Evolutionary conservation across 805 yeast species (phyloP).

Genomic region (Candida schatavii): DNA sequence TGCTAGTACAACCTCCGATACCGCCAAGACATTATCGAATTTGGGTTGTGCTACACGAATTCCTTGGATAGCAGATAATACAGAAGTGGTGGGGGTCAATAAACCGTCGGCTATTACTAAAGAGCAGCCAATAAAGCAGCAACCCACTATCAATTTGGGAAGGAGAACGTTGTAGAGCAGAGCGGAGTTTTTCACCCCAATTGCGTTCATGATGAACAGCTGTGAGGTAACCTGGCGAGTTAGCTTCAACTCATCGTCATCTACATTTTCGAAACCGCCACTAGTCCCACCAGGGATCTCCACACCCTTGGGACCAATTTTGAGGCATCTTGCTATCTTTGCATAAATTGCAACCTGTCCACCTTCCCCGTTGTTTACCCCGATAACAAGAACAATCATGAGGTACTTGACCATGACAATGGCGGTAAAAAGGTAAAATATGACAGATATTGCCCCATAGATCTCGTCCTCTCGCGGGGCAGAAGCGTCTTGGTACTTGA

Average conservation of each 20-base stretch:
- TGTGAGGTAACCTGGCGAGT: constrained; percentile 38
- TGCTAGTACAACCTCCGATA: constrained; percentile 47
- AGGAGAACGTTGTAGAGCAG: constrained; percentile 24
- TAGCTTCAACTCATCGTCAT: constrained; percentile 22
- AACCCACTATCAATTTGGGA: constrained; percentile 29
- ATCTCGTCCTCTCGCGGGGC: constrained; percentile 40
- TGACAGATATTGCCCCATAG: constrained; percentile 50
- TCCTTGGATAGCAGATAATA: constrained; percentile 55
- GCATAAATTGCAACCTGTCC: constrained; percentile 66
- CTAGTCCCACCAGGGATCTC: constrained; percentile 36
- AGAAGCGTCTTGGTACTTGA: constrained; percentile 18
- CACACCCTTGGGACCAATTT: constrained; percentile 46
- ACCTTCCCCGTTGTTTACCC: constrained; percentile 61
- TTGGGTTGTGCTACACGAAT: constrained; percentile 52
- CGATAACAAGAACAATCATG: constrained; percentile 45
- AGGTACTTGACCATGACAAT: constrained; percentile 53
- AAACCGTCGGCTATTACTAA: constrained; percentile 59
- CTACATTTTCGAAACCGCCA: constrained; percentile 21
- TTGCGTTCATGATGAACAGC: constrained; percentile 18
- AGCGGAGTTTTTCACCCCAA: constrained; percentile 18
- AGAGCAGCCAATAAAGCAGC: constrained; percentile 54
- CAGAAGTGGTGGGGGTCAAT: constrained; percentile 63
- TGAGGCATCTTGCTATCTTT: constrained; percentile 48
- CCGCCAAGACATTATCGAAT: constrained; percentile 43
- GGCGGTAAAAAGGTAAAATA: constrained; percentile 54